A percentile compares a stretch with the other conserved stretches of the same genome.
phyloP scores from a whole-genome alignment of 2,329 filamentous ascomycete genomes.

The Sordariomycetes sp. region DNA sequence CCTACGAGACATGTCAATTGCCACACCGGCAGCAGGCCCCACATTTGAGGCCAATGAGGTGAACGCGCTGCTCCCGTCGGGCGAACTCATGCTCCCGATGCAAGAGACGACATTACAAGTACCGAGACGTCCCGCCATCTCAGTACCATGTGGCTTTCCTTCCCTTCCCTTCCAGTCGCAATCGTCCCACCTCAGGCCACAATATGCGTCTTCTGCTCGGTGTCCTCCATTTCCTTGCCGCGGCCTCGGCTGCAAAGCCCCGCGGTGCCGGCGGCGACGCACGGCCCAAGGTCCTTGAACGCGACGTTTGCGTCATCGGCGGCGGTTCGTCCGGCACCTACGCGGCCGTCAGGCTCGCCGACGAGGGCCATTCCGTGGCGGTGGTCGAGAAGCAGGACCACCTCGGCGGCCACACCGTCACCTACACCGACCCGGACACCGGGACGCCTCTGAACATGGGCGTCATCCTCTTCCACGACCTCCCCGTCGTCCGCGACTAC shows the following conservation, averaged over 20 bases:
- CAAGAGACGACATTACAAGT: too few relatives aligned
- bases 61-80: too few relatives aligned
- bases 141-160: too few relatives aligned
- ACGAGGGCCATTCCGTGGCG: slow-evolving; percentile 22
- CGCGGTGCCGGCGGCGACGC: not conserved
- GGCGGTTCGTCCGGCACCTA: slow-evolving; percentile 29
- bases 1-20: too few relatives aligned
- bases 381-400: slow-evolving; percentile 25
- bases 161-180: not conserved
- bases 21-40: too few relatives aligned
- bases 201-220: not conserved
- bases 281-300: not conserved
- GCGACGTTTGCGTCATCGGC: slow-evolving; percentile 23
- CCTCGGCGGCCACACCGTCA: slow-evolving; percentile 31
- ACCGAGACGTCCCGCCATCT: too few relatives aligned
- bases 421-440: slow-evolving; percentile 18
- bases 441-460: slow-evolving; percentile 8
- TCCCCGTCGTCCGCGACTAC: slow-evolving; percentile 20
- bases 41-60: too few relatives aligned
- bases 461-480: slow-evolving; percentile 19
- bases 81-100: too few relatives aligned
- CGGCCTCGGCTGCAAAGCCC: not conserved
- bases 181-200: not conserved
- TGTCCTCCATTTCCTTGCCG: not conserved
- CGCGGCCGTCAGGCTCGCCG: slow-evolving; percentile 24